Conservation (phyloP, 1,284 basidiomycete genomes). For the Phellopilus nigrolimitatus region DNA sequence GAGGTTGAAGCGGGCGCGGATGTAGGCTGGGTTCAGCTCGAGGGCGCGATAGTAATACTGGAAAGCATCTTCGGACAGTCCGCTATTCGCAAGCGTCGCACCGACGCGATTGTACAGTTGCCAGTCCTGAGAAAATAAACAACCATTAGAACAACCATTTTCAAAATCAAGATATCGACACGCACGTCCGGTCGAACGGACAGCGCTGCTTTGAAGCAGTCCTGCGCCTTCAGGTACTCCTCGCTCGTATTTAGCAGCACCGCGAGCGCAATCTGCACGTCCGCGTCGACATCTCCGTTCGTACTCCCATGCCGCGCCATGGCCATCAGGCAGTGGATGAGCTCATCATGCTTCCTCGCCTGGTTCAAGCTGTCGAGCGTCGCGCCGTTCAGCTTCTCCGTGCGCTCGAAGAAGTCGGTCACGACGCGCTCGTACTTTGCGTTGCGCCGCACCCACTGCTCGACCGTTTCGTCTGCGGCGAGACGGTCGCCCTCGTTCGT, state of each 20-base stretch:
- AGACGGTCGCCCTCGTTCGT: slow-evolving; percentile 85
- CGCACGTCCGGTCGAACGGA: slow-evolving; percentile 82
- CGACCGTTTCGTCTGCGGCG: slow-evolving; percentile 74
- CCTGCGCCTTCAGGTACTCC: slow-evolving; percentile 88
- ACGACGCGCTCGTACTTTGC: slow-evolving; percentile 51
- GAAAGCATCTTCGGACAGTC: slow-evolving; percentile 78
- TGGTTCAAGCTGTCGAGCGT: slow-evolving; percentile 42
- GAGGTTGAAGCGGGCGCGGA: slow-evolving; percentile 88
- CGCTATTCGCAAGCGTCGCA: slow-evolving; percentile 93
- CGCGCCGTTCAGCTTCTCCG: slow-evolving; percentile 32
- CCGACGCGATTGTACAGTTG: slow-evolving; percentile 94
- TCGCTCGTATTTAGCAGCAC: slow-evolving; percentile 91
- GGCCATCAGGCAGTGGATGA: slow-evolving; percentile 60
- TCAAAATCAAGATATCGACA: slow-evolving; percentile 16
- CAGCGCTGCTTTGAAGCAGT: slow-evolving; percentile 91
- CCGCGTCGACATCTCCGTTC: slow-evolving; percentile 74
- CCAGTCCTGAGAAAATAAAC: slow-evolving; percentile 67
- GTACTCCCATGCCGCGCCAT: slow-evolving; percentile 55
- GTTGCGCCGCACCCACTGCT: slow-evolving; percentile 74
- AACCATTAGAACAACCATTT: slow-evolving; percentile 14
- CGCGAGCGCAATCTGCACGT: slow-evolving; percentile 93
- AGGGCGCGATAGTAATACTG: slow-evolving; percentile 89
- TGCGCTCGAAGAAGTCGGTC: slow-evolving; percentile 31
- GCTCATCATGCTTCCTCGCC: slow-evolving; percentile 28
- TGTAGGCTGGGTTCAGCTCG: slow-evolving; percentile 88